phyloP scores from a whole-genome alignment of 371 early-diverging fungal species.

The Apophysomyces variabilis region DNA sequence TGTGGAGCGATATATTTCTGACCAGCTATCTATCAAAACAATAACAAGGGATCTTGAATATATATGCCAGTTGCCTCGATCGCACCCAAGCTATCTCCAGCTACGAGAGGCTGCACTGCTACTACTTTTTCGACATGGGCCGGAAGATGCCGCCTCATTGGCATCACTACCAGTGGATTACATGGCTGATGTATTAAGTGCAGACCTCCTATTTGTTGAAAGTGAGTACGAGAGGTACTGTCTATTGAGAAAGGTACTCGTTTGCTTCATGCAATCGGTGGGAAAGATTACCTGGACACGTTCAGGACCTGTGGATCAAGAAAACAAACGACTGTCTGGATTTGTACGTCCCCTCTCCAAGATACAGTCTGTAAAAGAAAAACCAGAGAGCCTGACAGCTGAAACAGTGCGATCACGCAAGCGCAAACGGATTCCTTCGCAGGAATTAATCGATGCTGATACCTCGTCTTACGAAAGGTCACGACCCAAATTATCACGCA shows the following conservation, averaged over 20 bases:
- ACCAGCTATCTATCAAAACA: conserved; percentile 39
- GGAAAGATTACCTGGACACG: conserved; percentile 50
- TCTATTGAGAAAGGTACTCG: conserved; percentile 36
- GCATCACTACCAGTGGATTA: conserved; percentile 49
- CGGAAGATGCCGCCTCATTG: conserved; percentile 35
- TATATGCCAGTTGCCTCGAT: conserved; percentile 47
- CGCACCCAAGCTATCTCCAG: conserved; percentile 37
- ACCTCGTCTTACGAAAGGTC: neutral
- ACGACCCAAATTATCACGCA: conserved; percentile 16
- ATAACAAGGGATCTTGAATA: conserved; percentile 50
- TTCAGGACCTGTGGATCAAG: conserved; percentile 44
- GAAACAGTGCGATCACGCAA: conserved; percentile 34
- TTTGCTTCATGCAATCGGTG: conserved; percentile 47
- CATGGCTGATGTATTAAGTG: conserved; percentile 52
- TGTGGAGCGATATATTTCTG: conserved; percentile 35
- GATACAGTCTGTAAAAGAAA: neutral
- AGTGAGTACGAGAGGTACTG: conserved; percentile 48
- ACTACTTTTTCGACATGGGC: conserved; percentile 43
- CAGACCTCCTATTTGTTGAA: conserved; percentile 44
- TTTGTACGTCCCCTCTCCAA: conserved; percentile 26
- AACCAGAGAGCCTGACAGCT: conserved; percentile 18
- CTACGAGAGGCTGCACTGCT: conserved; percentile 46
- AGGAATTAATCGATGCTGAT: conserved; percentile 25
- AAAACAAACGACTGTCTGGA: conserved; percentile 47
- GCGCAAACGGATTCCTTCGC: conserved; percentile 47